Conservation (phyloP, 2,329 filamentous ascomycete species). For the Apiospora koreana region DNA sequence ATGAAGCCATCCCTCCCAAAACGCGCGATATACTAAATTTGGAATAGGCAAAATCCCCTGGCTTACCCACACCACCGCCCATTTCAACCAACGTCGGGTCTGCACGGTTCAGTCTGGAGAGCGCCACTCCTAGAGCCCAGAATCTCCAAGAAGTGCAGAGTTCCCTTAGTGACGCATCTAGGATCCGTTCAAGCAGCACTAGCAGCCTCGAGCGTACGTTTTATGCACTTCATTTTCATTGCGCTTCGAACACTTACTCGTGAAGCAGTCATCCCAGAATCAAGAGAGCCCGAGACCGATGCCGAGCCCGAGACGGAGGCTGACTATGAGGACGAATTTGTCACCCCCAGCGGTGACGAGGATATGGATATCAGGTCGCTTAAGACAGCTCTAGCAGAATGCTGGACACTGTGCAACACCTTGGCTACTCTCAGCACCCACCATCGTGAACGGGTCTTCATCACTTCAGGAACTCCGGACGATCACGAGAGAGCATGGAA, state of each 20-base stretch:
- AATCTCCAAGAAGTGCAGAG: slow-evolving; percentile 74
- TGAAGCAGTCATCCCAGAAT: slow-evolving; percentile 51
- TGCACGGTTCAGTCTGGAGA: slow-evolving; percentile 65
- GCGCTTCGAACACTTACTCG: slow-evolving; percentile 25
- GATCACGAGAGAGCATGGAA: slow-evolving; percentile 89
- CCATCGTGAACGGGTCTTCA: slow-evolving; percentile 78
- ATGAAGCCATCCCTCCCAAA: slow-evolving; percentile 14
- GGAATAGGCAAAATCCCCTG: slow-evolving; percentile 34
- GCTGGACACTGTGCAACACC: slow-evolving; percentile 93
- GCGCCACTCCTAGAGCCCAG: slow-evolving; percentile 79
- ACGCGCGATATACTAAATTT: slow-evolving; percentile 16
- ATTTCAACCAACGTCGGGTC: slow-evolving; percentile 75
- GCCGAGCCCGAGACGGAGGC: slow-evolving; percentile 56
- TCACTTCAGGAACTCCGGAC: slow-evolving; percentile 71
- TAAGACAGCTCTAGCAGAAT: slow-evolving; percentile 79
- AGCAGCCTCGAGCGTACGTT: slow-evolving; percentile 73
- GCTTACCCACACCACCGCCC: slow-evolving; percentile 64
- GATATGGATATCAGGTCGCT: slow-evolving; percentile 67
- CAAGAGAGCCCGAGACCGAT: slow-evolving; percentile 50
- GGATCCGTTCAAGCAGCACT: slow-evolving; percentile 65
- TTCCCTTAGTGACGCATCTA: slow-evolving; percentile 51
- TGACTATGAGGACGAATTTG: slow-evolving; percentile 52
- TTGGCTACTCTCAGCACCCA: slow-evolving; percentile 82
- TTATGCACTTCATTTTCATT: background rate
- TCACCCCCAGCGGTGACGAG: slow-evolving; percentile 43